A percentile compares a stretch with the other conserved stretches of the same genome.
Evolutionary conservation across 768 basidiomycete genomes (phyloP).

Genomic region (Suillus sp.): DNA sequence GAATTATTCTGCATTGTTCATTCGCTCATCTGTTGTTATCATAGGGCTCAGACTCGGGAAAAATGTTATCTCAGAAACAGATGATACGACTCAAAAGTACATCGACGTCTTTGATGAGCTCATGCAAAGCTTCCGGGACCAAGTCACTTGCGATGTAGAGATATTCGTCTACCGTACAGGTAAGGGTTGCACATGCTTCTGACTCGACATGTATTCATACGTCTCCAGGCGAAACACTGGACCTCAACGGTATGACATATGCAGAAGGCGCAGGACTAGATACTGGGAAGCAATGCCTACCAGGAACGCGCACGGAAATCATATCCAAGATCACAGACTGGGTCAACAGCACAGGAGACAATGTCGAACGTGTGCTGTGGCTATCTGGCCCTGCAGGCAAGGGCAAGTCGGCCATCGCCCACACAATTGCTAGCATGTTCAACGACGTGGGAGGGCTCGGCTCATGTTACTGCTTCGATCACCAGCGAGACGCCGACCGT

Average conservation of each 20-base stretch:
- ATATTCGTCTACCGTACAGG: background rate
- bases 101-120: background rate
- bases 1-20: background rate
- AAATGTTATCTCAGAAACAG: background rate
- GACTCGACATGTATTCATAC: background rate
- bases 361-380: background rate
- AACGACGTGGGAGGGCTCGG: too few relatives aligned
- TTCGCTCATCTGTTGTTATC: background rate
- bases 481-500: too few relatives aligned
- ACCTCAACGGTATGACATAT: background rate
- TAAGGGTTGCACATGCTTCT: background rate
- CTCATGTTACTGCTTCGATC: too few relatives aligned
- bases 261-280: background rate
- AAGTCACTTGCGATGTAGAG: background rate
- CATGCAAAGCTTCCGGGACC: constrained; percentile 6
- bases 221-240: background rate
- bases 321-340: constrained; percentile 28
- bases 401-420: too few relatives aligned
- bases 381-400: background rate
- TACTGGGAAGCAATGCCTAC: constrained; percentile 16
- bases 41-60: background rate
- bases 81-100: background rate
- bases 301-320: constrained; percentile 25
- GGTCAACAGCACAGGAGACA: constrained; percentile 15
- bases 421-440: too few relatives aligned